These are phyloP conservation scores for Telopea speciosissima DNA, from an alignment of 177 flowering plant genomes.

Conservation along the genomic window DNA sequence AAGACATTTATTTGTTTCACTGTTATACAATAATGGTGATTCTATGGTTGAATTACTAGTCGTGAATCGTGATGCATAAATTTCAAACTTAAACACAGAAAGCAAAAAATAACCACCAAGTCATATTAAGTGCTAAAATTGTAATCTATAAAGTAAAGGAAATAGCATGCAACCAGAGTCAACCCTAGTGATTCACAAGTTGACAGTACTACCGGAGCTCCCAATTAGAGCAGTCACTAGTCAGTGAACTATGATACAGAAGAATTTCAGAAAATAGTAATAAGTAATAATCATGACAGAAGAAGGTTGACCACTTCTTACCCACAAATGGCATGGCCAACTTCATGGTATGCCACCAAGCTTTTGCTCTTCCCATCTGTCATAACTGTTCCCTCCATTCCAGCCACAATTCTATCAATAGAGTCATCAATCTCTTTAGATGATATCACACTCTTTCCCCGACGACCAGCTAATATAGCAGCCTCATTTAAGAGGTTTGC, in stretches of 20 bases:
- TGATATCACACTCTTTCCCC: conserved; percentile 72
- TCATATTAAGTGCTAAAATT: neutral
- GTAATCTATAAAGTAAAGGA: neutral
- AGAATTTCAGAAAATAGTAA: neutral
- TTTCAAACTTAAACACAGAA: neutral
- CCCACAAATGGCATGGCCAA: conserved; percentile 95
- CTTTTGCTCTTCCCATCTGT: conserved; percentile 95
- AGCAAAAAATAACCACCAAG: neutral
- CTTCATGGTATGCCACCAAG: conserved; percentile 92
- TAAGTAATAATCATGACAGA: neutral
- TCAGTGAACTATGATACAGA: neutral
- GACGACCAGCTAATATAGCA: conserved; percentile 94
- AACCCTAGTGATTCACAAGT: neutral
- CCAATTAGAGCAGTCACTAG: too few relatives aligned
- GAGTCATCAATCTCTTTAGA: conserved; percentile 94
- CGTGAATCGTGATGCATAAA: too few relatives aligned
- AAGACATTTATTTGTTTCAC: neutral
- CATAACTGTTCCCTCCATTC: conserved; percentile 98
- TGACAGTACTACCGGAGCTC: neutral
- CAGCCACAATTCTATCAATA: conserved; percentile 92
- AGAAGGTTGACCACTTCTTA: conserved; percentile 23
- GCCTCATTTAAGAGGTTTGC: conserved; percentile 95
- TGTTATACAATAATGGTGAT: neutral
- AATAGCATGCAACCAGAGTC: neutral
- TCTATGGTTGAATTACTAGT: neutral